Percentiles rank a stretch among this genome's conserved stretches.
These are phyloP conservation scores for Kwoniella pini DNA, from an alignment of 768 basidiomycete genomes.

Conservation along the genomic window DNA sequence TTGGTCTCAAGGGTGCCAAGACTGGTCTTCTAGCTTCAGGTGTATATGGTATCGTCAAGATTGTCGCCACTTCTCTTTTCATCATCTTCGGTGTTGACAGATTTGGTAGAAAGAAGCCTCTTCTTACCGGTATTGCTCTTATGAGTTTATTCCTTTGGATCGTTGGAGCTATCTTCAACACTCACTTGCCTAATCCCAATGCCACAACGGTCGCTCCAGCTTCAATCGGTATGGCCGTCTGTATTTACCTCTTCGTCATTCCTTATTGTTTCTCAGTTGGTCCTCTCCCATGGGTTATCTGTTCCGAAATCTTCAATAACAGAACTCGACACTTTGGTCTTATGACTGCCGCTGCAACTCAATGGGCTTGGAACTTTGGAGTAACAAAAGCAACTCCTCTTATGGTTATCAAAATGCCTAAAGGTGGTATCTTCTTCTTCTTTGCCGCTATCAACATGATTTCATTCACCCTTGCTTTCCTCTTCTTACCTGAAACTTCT, in stretches of 20 bases:
- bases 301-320: conserved; percentile 83
- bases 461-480: conserved; percentile 28
- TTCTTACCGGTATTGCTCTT: conserved; percentile 68
- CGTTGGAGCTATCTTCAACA: conserved; percentile 79
- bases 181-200: conserved; percentile 61
- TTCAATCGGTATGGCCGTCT: conserved; percentile 71
- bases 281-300: conserved; percentile 67
- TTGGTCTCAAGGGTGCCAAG: conserved; percentile 51
- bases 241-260: conserved; percentile 77
- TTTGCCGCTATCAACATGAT: conserved; percentile 42
- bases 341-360: conserved; percentile 70
- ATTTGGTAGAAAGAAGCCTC: conserved; percentile 58
- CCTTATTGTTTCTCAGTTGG: conserved; percentile 87
- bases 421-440: conserved; percentile 52
- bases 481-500: conserved; percentile 33
- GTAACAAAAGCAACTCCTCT: conserved; percentile 41
- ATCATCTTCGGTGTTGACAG: conserved; percentile 54
- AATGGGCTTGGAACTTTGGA: conserved; percentile 58
- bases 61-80: conserved; percentile 55
- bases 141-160: conserved; percentile 82
- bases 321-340: conserved; percentile 79
- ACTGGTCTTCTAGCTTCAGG: conserved; percentile 54
- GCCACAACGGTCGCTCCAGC: conserved; percentile 56
- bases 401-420: conserved; percentile 40
- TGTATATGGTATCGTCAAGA: conserved; percentile 57